Percentiles rank a stretch among this genome's conserved stretches.
Evolutionary conservation across 2,329 filamentous ascomycete genomes (phyloP).

Genomic region (Alternaria angustiovoidea): DNA sequence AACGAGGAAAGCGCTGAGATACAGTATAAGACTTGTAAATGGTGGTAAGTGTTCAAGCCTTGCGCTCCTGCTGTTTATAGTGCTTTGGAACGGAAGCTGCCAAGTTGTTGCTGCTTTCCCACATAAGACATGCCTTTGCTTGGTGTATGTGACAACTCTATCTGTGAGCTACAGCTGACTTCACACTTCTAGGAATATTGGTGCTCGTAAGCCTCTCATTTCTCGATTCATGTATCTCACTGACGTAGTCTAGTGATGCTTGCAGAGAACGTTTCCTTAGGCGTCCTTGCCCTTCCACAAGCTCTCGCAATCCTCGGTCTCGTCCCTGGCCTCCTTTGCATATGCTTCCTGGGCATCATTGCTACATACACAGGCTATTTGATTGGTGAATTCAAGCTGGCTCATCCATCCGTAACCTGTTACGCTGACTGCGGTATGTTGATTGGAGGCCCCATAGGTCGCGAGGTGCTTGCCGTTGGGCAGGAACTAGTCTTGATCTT

Average conservation of each 20-base stretch:
- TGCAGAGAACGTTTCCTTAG: conserved; percentile 66
- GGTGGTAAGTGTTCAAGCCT: conserved; percentile 49
- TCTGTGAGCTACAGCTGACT: not conserved
- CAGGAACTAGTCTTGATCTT: conserved; percentile 72
- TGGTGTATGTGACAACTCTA: not conserved
- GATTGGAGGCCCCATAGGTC: conserved; percentile 66
- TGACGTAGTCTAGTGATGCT: conserved; percentile 57
- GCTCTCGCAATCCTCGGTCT: conserved; percentile 62
- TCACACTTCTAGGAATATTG: conserved; percentile 5
- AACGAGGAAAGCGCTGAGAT: conserved; percentile 51
- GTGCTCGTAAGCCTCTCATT: conserved; percentile 1
- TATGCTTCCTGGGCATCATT: conserved; percentile 62
- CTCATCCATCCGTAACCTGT: conserved; percentile 66
- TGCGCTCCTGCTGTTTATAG: not conserved
- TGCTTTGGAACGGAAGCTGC: not conserved
- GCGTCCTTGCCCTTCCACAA: conserved; percentile 64
- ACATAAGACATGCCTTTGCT: not conserved
- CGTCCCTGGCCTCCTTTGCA: conserved; percentile 63
- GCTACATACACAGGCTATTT: conserved; percentile 69
- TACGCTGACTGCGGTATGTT: conserved; percentile 74
- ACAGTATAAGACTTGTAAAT: conserved; percentile 61
- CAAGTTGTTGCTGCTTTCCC: not conserved
- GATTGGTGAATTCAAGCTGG: conserved; percentile 66
- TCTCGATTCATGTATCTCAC: not conserved
- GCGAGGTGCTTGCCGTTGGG: conserved; percentile 68